Conservation (phyloP, 345 rosid species). For the Gossypium herbaceum region DNA sequence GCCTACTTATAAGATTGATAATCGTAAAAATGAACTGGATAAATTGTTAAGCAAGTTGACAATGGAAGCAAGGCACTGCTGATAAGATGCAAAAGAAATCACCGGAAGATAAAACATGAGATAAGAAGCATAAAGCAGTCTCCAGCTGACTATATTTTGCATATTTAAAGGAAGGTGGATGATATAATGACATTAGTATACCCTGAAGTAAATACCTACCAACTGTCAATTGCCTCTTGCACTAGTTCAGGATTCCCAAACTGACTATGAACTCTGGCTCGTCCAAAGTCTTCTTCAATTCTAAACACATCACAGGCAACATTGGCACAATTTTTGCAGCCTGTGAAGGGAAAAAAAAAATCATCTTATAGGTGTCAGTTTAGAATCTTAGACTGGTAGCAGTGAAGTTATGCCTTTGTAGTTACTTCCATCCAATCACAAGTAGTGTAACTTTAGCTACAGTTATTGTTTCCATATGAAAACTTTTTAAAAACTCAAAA, state of each 20-base stretch:
- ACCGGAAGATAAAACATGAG: background rate
- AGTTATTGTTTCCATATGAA: background rate
- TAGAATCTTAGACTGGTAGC: background rate
- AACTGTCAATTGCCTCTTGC: conserved; percentile 86
- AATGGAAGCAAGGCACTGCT: background rate
- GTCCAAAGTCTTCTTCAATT: conserved; percentile 91
- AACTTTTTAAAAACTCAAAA: background rate
- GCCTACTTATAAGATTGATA: background rate
- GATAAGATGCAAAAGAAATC: background rate
- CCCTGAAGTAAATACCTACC: conserved; percentile 39
- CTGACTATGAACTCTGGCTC: conserved; percentile 83
- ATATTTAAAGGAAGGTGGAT: background rate
- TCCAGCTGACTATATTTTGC: background rate
- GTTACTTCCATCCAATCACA: background rate
- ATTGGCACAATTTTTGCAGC: conserved; percentile 94
- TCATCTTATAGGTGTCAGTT: background rate
- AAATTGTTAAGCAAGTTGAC: background rate
- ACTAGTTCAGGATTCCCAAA: conserved; percentile 52
- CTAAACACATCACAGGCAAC: conserved; percentile 63
- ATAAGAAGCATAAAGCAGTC: background rate
- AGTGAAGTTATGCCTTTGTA: background rate
- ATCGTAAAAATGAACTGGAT: background rate
- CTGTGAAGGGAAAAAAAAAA: conserved; percentile 30
- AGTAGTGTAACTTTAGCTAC: background rate
- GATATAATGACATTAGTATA: background rate